phyloP scores from a whole-genome alignment of 352 stramenopile species.

The Phytophthora lateralis region DNA sequence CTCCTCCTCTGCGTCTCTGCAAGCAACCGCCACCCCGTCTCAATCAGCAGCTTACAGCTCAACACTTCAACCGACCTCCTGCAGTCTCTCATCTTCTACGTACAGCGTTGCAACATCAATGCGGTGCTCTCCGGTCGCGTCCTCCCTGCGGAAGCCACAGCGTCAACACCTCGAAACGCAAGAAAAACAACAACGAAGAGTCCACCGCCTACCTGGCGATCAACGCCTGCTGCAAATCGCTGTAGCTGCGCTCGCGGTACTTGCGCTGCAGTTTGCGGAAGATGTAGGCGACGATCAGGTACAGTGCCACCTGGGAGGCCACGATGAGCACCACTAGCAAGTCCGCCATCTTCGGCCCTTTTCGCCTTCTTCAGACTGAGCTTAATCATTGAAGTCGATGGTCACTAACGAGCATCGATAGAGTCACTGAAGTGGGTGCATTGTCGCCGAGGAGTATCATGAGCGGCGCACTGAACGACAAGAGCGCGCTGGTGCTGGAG shows the following conservation, averaged over 20 bases:
- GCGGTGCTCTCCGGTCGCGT: conserved; percentile 40
- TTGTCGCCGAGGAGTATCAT: conserved; percentile 7
- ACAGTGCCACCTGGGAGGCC: conserved; percentile 40
- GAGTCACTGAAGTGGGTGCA: conserved; percentile 5
- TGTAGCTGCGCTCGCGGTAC: conserved; percentile 16
- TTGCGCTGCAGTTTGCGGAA: conserved; percentile 37
- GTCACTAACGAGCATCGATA: conserved; percentile 5
- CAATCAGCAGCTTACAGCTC: background rate
- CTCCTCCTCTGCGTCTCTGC: conserved; percentile 45
- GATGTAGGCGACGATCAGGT: conserved; percentile 35
- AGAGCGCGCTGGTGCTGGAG: conserved; percentile 81
- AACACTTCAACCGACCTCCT: background rate
- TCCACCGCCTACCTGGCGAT: conserved; percentile 30
- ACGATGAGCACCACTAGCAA: conserved; percentile 44
- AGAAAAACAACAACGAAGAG: background rate
- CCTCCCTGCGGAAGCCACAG: conserved; percentile 9
- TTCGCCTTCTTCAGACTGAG: conserved; percentile 13
- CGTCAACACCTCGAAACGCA: background rate
- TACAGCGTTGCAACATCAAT: conserved; percentile 52
- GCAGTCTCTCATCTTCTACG: background rate
- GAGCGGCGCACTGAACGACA: conserved; percentile 43
- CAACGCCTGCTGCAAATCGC: conserved; percentile 35
- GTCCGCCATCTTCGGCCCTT: conserved; percentile 11
- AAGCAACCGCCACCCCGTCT: background rate
- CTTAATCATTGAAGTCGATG: conserved; percentile 7